Evolutionary conservation across 805 yeast species (phyloP).

Genomic region (Wickerhamiella sergipiensis): DNA sequence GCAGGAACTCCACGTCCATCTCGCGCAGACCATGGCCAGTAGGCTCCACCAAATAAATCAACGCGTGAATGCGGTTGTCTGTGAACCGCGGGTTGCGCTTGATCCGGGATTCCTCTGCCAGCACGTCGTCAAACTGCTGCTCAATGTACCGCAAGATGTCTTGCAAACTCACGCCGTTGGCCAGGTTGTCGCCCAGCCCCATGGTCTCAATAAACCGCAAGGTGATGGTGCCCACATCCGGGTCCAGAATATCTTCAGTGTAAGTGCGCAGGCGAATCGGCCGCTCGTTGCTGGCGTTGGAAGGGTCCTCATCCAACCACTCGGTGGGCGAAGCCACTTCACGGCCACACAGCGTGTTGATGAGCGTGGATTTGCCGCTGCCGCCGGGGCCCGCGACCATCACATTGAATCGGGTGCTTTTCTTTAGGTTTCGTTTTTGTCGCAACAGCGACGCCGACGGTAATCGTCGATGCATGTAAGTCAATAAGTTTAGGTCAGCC

Average conservation of each 20-base stretch:
- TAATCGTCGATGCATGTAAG: conserved; percentile 5
- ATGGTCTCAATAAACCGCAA: conserved; percentile 57
- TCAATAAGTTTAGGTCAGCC: conserved; percentile 2
- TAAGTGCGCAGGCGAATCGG: conserved; percentile 16
- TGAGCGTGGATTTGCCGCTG: conserved; percentile 80
- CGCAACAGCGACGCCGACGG: conserved; percentile 26
- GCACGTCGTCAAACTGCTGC: conserved; percentile 55
- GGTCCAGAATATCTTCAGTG: conserved; percentile 17
- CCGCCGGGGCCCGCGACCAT: conserved; percentile 89
- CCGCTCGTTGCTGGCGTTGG: conserved; percentile 19
- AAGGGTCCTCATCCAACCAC: conserved; percentile 19
- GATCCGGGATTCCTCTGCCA: conserved; percentile 64
- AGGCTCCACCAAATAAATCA: conserved; percentile 64
- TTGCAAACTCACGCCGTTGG: conserved; percentile 38
- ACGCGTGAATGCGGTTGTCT: conserved; percentile 65
- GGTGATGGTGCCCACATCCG: conserved; percentile 18
- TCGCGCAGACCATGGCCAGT: conserved; percentile 45
- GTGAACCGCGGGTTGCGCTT: conserved; percentile 55
- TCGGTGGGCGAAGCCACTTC: conserved; percentile 42
- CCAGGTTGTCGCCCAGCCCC: conserved; percentile 66
- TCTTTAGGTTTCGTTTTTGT: conserved; percentile 68
- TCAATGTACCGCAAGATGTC: conserved; percentile 49
- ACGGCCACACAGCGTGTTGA: conserved; percentile 75
- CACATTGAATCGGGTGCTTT: conserved; percentile 71
- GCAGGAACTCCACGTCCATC: conserved; percentile 66